Percentiles rank a stretch among this genome's conserved stretches.
These are phyloP conservation scores for Noccaea caerulescens DNA, from an alignment of 345 rosid species.

Conservation along the genomic window DNA sequence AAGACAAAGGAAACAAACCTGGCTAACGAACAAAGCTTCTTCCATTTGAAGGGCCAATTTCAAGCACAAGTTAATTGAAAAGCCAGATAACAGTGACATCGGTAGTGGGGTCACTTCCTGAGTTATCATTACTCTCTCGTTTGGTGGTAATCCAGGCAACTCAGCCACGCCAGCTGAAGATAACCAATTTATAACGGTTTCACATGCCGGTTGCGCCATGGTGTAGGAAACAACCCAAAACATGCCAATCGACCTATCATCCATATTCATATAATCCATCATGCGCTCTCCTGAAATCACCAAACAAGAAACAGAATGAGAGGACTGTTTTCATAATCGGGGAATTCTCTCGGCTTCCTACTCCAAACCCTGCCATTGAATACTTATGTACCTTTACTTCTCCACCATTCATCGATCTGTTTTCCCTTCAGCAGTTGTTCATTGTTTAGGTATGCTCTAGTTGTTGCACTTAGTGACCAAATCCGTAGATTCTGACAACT, in stretches of 20 bases:
- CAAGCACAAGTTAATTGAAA: slow-evolving; percentile 78
- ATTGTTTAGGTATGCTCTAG: slow-evolving; percentile 81
- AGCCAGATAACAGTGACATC: slow-evolving; percentile 85
- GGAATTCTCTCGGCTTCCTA: slow-evolving; percentile 18
- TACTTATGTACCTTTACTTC: slow-evolving; percentile 67
- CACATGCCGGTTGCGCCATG: slow-evolving; percentile 95
- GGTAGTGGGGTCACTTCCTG: slow-evolving; percentile 96
- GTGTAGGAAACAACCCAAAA: slow-evolving; percentile 98
- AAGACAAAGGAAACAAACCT: slow-evolving; percentile 55
- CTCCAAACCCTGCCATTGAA: not conserved
- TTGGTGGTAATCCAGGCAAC: slow-evolving; percentile 66
- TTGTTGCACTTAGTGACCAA: slow-evolving; percentile 88
- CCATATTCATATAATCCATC: slow-evolving; percentile 97
- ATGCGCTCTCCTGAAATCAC: slow-evolving; percentile 75
- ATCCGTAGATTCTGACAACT: slow-evolving; percentile 94
- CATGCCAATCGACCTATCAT: slow-evolving; percentile 95
- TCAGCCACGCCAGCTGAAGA: slow-evolving; percentile 80
- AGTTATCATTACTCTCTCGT: slow-evolving; percentile 78
- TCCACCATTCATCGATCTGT: slow-evolving; percentile 99
- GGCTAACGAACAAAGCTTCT: slow-evolving; percentile 79
- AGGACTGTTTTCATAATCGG: slow-evolving; percentile 3
- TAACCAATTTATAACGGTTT: slow-evolving; percentile 81
- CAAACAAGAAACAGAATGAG: slow-evolving; percentile 41
- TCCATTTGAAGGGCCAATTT: slow-evolving; percentile 85
- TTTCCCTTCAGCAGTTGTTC: slow-evolving; percentile 95